Percentiles rank a stretch among this genome's conserved stretches.
Conservation (phyloP, 148 eudicot genomes). For the Rhododendron williamsianum region DNA sequence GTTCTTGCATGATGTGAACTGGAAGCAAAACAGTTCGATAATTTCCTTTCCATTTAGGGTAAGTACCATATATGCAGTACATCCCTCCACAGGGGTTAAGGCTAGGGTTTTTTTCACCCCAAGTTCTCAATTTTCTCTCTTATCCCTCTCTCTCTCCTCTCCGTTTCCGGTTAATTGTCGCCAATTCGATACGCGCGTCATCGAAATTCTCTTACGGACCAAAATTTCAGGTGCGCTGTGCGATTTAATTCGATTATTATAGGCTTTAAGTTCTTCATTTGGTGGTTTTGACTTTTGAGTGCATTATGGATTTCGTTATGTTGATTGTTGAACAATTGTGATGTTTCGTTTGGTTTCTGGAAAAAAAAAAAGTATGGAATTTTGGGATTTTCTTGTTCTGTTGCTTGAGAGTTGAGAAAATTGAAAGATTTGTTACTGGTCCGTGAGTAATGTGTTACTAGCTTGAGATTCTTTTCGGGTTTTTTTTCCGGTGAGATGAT, state of each 20-base stretch:
- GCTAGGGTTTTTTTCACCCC: slow-evolving; percentile 20
- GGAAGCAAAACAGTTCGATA: neutral
- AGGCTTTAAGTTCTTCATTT: neutral
- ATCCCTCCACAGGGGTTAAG: too few relatives aligned
- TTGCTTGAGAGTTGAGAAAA: neutral
- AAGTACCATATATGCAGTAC: neutral
- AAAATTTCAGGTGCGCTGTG: slow-evolving; percentile 4
- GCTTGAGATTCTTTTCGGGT: neutral
- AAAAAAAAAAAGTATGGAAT: neutral
- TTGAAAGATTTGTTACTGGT: neutral
- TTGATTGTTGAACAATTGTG: neutral
- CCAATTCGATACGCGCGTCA: neutral
- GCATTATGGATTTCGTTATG: neutral
- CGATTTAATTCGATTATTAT: neutral
- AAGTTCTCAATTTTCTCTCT: slow-evolving; percentile 3
- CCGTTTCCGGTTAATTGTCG: neutral
- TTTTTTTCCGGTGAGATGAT: neutral
- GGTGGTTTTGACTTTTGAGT: neutral
- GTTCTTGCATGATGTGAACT: neutral
- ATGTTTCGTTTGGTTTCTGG: neutral
- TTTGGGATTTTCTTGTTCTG: neutral
- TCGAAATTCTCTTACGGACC: neutral
- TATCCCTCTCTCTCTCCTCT: neutral
- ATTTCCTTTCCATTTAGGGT: slow-evolving; percentile 23
- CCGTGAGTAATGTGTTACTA: neutral